These are phyloP conservation scores for Salisapilia sapeloensis DNA, from an alignment of 352 stramenopile species.

Conservation along the genomic window DNA sequence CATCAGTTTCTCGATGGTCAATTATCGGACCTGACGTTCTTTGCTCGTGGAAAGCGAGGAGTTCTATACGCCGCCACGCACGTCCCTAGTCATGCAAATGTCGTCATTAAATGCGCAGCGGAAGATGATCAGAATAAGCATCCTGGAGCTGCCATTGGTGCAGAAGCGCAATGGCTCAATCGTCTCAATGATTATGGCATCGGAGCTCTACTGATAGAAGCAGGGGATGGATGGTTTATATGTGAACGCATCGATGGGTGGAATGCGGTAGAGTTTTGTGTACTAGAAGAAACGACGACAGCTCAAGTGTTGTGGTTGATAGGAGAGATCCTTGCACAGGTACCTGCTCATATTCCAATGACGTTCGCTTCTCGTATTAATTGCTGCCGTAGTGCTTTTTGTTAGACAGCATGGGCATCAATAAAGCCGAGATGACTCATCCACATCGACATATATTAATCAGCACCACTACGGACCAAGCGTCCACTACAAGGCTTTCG, in stretches of 20 bases:
- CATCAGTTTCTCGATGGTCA: conserved; percentile 5
- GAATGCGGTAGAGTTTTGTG: conserved; percentile 51
- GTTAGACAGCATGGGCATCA: conserved; percentile 52
- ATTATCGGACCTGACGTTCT: conserved; percentile 26
- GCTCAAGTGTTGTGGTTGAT: conserved; percentile 29
- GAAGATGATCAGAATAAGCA: too few relatives aligned
- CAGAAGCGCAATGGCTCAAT: conserved; percentile 36
- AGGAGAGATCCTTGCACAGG: conserved; percentile 47
- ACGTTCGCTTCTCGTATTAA: background rate
- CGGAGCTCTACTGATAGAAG: conserved; percentile 19
- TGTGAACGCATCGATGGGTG: conserved; percentile 35
- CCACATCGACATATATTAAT: conserved; percentile 51
- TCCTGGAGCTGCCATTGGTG: conserved; percentile 15
- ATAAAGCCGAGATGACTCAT: conserved; percentile 75
- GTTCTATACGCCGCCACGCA: conserved; percentile 19
- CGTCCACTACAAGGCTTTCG: conserved; percentile 2
- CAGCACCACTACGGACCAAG: background rate
- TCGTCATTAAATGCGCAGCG: conserved; percentile 33
- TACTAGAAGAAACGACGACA: conserved; percentile 8
- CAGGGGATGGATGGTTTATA: conserved; percentile 32
- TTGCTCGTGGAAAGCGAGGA: conserved; percentile 43
- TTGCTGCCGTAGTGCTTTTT: conserved; percentile 28
- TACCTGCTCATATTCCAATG: conserved; percentile 2
- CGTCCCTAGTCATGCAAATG: conserved; percentile 1
- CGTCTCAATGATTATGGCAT: conserved; percentile 45